Conservation (phyloP, 257 asterid species). For the Nicotiana paniculata region DNA sequence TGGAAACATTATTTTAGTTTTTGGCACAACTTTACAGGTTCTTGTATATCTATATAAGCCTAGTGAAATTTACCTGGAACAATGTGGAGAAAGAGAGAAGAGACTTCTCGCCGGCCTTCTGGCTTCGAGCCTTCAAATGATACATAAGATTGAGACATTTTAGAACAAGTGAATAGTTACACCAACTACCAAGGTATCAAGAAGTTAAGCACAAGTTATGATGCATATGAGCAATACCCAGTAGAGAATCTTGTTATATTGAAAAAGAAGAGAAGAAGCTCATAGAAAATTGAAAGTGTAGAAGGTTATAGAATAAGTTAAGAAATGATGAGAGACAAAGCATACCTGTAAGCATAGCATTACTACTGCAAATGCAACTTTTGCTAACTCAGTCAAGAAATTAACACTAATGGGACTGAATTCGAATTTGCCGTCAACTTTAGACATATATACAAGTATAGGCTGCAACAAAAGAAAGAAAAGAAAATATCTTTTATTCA, state of each 20-base stretch:
- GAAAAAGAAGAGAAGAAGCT: constrained; percentile 3
- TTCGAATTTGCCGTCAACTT: constrained; percentile 88
- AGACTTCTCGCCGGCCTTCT: constrained; percentile 91
- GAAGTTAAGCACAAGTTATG: neutral
- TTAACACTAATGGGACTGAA: constrained; percentile 98
- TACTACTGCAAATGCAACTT: constrained; percentile 71
- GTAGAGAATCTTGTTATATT: neutral
- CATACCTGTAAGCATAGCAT: constrained; percentile 93
- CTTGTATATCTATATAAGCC: neutral
- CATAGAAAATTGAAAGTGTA: neutral
- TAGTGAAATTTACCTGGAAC: constrained; percentile 48
- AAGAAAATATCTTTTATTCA: constrained; percentile 2
- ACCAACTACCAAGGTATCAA: constrained; percentile 11
- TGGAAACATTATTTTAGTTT: neutral
- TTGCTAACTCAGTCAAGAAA: constrained; percentile 80
- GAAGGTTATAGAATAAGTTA: neutral
- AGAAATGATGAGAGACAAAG: constrained; percentile 3
- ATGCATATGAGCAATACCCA: neutral
- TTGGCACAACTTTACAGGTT: neutral
- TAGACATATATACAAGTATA: constrained; percentile 86
- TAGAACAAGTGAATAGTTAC: constrained; percentile 12
- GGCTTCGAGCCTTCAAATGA: constrained; percentile 63
- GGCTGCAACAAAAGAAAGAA: constrained; percentile 45
- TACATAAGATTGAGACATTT: constrained; percentile 4
- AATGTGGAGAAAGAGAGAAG: constrained; percentile 73